Evolutionary conservation across 306 rosid species (phyloP).

Genomic region (Canavalia ensiformis): DNA sequence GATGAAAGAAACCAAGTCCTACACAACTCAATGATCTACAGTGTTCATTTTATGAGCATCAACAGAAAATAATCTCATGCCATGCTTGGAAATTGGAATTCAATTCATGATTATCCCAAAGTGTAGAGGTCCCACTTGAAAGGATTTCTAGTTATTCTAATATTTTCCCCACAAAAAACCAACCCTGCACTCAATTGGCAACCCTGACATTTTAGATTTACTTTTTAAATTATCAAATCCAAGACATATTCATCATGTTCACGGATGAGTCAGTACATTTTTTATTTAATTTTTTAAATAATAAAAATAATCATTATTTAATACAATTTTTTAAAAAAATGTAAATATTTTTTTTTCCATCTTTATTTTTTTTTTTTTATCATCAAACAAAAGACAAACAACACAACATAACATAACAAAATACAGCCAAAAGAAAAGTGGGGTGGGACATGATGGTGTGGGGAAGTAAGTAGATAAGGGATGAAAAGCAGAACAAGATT

Average conservation of each 20-base stretch:
- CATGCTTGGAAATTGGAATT: conserved; percentile 1
- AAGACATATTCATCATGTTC: too few species aligned
- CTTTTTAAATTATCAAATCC: background rate
- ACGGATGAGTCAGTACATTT: too few species aligned
- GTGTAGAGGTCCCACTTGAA: conserved; percentile 38
- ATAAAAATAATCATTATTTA: too few species aligned
- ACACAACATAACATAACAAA: background rate
- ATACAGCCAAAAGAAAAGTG: background rate
- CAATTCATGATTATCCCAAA: background rate
- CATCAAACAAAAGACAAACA: conserved; percentile 20
- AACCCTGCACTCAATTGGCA: conserved; percentile 24
- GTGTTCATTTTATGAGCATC: background rate
- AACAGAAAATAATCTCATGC: background rate
- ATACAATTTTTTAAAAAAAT: background rate
- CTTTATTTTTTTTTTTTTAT: background rate
- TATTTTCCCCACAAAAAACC: conserved; percentile 10
- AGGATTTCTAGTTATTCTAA: background rate
- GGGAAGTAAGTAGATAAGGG: conserved; percentile 30
- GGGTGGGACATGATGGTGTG: conserved; percentile 23
- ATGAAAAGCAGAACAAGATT: conserved; percentile 21
- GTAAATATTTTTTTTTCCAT: background rate
- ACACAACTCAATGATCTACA: background rate
- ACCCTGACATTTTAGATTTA: background rate
- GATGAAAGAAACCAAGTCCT: background rate
- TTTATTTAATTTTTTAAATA: too few species aligned